phyloP scores from a whole-genome alignment of 257 asterid species.

The Primulina huaijiensis region DNA sequence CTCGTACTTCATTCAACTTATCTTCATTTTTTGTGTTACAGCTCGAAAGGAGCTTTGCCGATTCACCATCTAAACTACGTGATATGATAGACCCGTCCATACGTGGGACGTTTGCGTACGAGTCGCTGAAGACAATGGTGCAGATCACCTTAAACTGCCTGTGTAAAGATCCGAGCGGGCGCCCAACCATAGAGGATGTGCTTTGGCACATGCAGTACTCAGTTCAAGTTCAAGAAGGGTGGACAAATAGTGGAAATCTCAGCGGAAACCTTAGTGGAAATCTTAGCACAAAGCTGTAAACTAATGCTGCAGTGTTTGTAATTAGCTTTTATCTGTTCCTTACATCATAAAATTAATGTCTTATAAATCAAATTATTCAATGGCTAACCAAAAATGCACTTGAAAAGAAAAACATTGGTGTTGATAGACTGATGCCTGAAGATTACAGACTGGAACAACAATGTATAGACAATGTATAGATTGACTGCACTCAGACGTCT shows the following conservation, averaged over 20 bases:
- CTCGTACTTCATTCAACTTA: background rate
- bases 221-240: constrained; percentile 96
- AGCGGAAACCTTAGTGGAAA: constrained; percentile 50
- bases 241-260: constrained; percentile 76
- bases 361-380: background rate
- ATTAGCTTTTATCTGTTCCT: background rate
- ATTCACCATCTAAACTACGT: constrained; percentile 64
- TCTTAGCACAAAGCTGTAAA: constrained; percentile 32
- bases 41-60: constrained; percentile 80
- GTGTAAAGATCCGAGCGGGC: constrained; percentile 49
- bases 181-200: constrained; percentile 93
- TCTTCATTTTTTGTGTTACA: constrained; percentile 24
- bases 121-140: constrained; percentile 72
- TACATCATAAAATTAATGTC: background rate
- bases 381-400: background rate
- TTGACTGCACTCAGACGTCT: constrained; percentile 2
- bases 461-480: no score
- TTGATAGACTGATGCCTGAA: background rate
- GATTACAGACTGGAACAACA: background rate
- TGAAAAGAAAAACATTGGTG: background rate
- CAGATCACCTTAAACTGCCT: constrained; percentile 80
- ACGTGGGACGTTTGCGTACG: constrained; percentile 84
- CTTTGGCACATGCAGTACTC: constrained; percentile 99
- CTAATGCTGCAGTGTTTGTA: constrained; percentile 9
- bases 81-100: constrained; percentile 76